These are phyloP conservation scores for Trametes cingulata DNA, from an alignment of 768 basidiomycete species.

Conservation along the genomic window DNA sequence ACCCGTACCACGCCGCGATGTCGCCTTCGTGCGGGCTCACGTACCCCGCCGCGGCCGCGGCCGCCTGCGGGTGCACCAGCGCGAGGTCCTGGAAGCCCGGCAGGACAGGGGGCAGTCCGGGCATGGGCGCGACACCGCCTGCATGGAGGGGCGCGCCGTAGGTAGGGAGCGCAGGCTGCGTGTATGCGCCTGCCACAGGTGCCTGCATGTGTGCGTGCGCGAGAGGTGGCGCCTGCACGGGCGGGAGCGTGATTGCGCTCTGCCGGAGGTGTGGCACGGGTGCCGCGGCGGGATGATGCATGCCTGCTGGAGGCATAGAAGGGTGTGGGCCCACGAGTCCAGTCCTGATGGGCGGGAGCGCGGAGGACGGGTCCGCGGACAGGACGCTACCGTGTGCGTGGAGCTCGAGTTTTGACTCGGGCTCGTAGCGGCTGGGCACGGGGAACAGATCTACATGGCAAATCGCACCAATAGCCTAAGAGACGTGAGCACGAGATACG, in stretches of 20 bases:
- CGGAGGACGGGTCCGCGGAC: background rate
- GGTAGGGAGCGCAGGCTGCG: background rate
- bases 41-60: background rate
- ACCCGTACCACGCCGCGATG: conserved; percentile 44
- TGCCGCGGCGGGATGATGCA: too few species aligned
- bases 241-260: background rate
- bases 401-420: background rate
- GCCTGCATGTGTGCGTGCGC: too few species aligned
- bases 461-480: conserved; percentile 49
- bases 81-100: background rate
- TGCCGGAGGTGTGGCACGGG: background rate
- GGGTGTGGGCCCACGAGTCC: background rate
- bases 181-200: too few species aligned
- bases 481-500: background rate
- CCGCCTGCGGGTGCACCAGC: background rate
- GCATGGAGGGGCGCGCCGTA: background rate
- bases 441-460: conserved; percentile 81
- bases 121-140: background rate
- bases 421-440: conserved; percentile 33
- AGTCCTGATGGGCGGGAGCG: background rate
- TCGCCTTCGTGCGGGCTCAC: conserved; percentile 23
- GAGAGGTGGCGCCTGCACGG: background rate
- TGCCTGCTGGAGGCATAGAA: background rate
- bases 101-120: background rate
- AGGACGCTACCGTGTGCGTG: too few species aligned